Evolutionary conservation across 129 eudicot species (phyloP).

Genomic region (Gnaphalium uliginosum): DNA sequence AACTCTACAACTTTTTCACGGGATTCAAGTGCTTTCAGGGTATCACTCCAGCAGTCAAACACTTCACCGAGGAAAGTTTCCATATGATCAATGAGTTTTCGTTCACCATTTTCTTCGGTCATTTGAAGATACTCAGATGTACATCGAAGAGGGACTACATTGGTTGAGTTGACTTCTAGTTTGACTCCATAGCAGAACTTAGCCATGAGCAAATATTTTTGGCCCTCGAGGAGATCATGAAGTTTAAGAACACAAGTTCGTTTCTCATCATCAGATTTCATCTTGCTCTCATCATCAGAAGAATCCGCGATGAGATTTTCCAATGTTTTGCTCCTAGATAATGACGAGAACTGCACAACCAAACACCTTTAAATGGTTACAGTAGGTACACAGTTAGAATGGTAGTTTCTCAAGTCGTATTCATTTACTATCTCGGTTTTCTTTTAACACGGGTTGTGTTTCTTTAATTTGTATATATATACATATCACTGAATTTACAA

Average conservation of each 20-base stretch:
- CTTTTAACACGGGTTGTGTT: too few species aligned
- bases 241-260: constrained; percentile 43
- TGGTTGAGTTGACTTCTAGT: constrained; percentile 51
- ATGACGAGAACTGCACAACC: constrained; percentile 49
- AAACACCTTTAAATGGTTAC: neutral
- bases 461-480: too few species aligned
- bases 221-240: constrained; percentile 62
- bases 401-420: too few species aligned
- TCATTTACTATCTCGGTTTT: too few species aligned
- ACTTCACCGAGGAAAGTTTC: constrained; percentile 50
- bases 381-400: too few species aligned
- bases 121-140: constrained; percentile 75
- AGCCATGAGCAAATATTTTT: constrained; percentile 53
- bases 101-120: constrained; percentile 67
- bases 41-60: constrained; percentile 53
- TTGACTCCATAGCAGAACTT: constrained; percentile 69
- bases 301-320: constrained; percentile 48
- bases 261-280: constrained; percentile 29
- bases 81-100: constrained; percentile 54
- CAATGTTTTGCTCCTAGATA: constrained; percentile 58
- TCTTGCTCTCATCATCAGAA: constrained; percentile 41
- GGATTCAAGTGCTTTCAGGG: constrained; percentile 58
- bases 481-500: too few species aligned
- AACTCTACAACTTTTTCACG: constrained; percentile 50
- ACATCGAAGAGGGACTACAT: constrained; percentile 59